phyloP scores from a whole-genome alignment of 352 stramenopile genomes.

The Aphanomyces stellatus region DNA sequence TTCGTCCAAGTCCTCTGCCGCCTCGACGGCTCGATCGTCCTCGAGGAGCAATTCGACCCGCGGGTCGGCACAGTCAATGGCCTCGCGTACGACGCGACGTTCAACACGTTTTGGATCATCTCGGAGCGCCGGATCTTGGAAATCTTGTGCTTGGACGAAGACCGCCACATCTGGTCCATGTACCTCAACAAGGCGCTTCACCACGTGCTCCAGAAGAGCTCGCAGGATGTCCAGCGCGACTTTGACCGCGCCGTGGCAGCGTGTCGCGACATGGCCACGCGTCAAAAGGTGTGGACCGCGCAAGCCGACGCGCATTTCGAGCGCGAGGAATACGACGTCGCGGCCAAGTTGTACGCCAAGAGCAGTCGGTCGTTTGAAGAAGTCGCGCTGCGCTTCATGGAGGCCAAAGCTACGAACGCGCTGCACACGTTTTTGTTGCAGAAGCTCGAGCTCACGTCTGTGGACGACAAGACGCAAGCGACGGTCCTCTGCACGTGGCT shows the following conservation, averaged over 20 bases:
- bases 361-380: conserved; percentile 87
- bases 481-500: conserved; percentile 91
- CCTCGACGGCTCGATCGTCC: conserved; percentile 76
- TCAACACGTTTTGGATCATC: conserved; percentile 78
- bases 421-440: conserved; percentile 83
- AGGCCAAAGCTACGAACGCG: conserved; percentile 71
- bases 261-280: conserved; percentile 70
- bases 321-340: conserved; percentile 71
- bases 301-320: conserved; percentile 89
- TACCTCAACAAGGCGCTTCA: conserved; percentile 84
- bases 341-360: conserved; percentile 84
- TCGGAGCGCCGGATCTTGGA: conserved; percentile 74
- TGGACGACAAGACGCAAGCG: conserved; percentile 86
- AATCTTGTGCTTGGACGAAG: conserved; percentile 76
- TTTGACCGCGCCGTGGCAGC: conserved; percentile 85
- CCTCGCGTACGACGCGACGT: conserved; percentile 59
- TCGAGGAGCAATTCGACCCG: conserved; percentile 75
- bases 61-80: conserved; percentile 63
- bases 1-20: conserved; percentile 81
- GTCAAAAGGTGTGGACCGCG: conserved; percentile 78
- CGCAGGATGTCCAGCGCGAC: conserved; percentile 41
- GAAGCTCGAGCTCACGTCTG: conserved; percentile 75
- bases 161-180: conserved; percentile 88
- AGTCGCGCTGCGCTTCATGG: conserved; percentile 87
- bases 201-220: conserved; percentile 23